phyloP scores from a whole-genome alignment of 495 filamentous ascomycete species.

The Penicillium odoratum region DNA sequence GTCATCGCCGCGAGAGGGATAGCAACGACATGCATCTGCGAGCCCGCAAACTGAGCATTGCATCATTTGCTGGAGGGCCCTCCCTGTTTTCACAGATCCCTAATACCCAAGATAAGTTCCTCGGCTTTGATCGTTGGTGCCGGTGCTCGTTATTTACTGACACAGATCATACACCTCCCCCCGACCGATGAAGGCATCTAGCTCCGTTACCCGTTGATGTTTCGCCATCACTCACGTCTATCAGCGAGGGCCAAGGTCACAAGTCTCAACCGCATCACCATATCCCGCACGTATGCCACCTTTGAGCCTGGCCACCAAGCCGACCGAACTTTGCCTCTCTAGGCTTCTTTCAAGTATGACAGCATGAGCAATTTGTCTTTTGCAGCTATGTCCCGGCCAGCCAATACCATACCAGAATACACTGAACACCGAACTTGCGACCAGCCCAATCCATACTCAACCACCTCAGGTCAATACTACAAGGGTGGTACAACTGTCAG shows the following conservation, averaged over 20 bases:
- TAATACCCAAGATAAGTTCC: not conserved
- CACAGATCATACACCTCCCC: not conserved
- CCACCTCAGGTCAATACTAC: not conserved
- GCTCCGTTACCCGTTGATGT: not conserved
- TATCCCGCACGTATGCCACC: not conserved
- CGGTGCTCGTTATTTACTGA: not conserved
- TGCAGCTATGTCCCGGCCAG: not conserved
- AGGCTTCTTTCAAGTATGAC: not conserved
- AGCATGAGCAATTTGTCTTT: not conserved
- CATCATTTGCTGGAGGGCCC: not conserved
- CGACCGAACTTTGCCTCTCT: not conserved
- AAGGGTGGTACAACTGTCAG: not conserved
- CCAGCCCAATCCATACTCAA: not conserved
- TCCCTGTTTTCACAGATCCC: not conserved
- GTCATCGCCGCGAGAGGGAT: not conserved
- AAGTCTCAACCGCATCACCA: constrained; percentile 2
- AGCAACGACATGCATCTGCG: not conserved
- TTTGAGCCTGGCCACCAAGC: not conserved
- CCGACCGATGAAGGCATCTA: not conserved
- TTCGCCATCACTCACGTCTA: not conserved
- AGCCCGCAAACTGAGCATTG: not conserved
- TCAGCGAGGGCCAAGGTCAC: not conserved
- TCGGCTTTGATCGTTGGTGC: not conserved
- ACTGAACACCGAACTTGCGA: not conserved
- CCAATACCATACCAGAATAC: not conserved